Percentiles rank a stretch among this genome's conserved stretches.
These are phyloP conservation scores for Phytophthora brassicae DNA, from an alignment of 352 stramenopile genomes.

Conservation along the genomic window DNA sequence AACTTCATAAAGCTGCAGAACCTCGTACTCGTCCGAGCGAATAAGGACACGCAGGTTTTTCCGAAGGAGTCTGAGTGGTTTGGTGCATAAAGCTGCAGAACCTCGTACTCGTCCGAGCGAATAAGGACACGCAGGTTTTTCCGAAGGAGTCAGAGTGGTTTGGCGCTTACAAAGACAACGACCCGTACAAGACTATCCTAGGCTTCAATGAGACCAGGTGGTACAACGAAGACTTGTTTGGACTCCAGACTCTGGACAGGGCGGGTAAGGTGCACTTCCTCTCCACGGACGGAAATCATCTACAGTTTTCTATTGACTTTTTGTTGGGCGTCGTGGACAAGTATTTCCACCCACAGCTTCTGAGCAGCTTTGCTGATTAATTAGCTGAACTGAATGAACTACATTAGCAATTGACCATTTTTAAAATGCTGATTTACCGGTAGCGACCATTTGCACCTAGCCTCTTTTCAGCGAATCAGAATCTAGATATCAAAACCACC, in stretches of 20 bases:
- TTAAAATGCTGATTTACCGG: too few relatives aligned
- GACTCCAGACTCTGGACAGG: slow-evolving; percentile 83
- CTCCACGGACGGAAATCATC: slow-evolving; percentile 89
- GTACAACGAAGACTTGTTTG: slow-evolving; percentile 93
- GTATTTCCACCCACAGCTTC: slow-evolving; percentile 54
- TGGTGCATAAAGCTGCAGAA: slow-evolving; percentile 81
- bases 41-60: slow-evolving; percentile 90
- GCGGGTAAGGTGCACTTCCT: slow-evolving; percentile 90
- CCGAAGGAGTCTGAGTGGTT: slow-evolving; percentile 87
- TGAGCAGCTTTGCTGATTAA: background rate
- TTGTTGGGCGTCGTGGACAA: slow-evolving; percentile 81
- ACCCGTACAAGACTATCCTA: slow-evolving; percentile 69
- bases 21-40: slow-evolving; percentile 90
- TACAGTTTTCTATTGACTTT: slow-evolving; percentile 87
- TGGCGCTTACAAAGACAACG: slow-evolving; percentile 77
- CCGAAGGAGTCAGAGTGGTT: slow-evolving; percentile 87
- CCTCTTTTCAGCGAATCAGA: slow-evolving; percentile 28
- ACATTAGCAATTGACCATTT: slow-evolving; percentile 13
- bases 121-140: slow-evolving; percentile 90
- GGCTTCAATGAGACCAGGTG: slow-evolving; percentile 92
- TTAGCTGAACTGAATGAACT: background rate
- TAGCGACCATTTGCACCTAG: too few relatives aligned
- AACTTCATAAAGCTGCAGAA: slow-evolving; percentile 88
- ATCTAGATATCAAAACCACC: slow-evolving; percentile 8
- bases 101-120: slow-evolving; percentile 90